Evolutionary conservation across 768 basidiomycete genomes (phyloP).

Genomic region (Mycena sanguinolenta): DNA sequence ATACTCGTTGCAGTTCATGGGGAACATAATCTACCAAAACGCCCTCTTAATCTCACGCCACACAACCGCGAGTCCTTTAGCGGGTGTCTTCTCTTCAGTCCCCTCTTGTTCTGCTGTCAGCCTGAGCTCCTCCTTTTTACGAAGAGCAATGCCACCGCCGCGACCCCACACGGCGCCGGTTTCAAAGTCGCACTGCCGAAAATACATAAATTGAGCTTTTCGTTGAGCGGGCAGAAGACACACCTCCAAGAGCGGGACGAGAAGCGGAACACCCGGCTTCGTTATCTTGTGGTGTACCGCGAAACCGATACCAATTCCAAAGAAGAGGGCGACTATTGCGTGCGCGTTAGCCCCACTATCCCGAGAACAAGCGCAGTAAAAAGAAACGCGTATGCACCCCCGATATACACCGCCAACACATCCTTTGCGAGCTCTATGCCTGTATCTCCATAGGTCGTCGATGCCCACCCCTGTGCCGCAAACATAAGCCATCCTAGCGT

Average conservation of each 20-base stretch:
- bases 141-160: constrained; percentile 55
- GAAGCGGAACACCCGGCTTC: constrained; percentile 21
- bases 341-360: background rate
- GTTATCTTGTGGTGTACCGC: constrained; percentile 26
- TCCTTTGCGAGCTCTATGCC: constrained; percentile 57
- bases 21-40: constrained; percentile 18
- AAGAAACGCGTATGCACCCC: constrained; percentile 2
- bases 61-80: background rate
- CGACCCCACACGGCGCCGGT: constrained; percentile 67
- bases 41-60: background rate
- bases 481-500: constrained; percentile 66
- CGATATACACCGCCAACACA: constrained; percentile 10
- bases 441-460: constrained; percentile 56
- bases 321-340: constrained; percentile 23
- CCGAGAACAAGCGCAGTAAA: background rate
- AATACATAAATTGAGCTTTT: constrained; percentile 47
- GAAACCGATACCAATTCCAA: constrained; percentile 29
- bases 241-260: constrained; percentile 17
- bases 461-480: constrained; percentile 66
- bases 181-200: constrained; percentile 57
- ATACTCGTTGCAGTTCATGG: too few species aligned
- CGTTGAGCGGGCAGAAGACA: constrained; percentile 40
- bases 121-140: constrained; percentile 47
- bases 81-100: background rate
- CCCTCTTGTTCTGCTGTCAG: background rate